Evolutionary conservation across 2,329 filamentous ascomycete genomes (phyloP), one percentile per base, ranked within the genome.

Genomic region (Neonectria coccinea): DNA sequence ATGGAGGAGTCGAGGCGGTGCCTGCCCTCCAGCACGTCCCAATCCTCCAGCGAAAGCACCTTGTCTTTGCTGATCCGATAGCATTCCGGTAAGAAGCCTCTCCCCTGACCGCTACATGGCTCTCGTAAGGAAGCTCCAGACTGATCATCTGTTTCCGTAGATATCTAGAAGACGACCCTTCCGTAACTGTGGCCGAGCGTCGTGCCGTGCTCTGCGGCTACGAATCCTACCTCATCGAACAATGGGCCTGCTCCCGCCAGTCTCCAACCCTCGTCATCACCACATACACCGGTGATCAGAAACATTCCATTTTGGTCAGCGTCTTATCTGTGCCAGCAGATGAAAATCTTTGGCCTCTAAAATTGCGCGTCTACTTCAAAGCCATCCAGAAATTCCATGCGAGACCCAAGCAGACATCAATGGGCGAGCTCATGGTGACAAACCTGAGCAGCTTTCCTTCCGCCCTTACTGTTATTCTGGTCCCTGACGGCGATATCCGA

Each of bases 391-490:
- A 97, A 75, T 95, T 91, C 72, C 92, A 97, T 83, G 93, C 94
- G 1, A 87, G 93, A 45, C 89, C 90, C 36, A 93, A 92, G 76
- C 90, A 97, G 56, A 97, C 95, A 0, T 84, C 88, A 1, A 81
- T 97, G 14, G 96, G 96, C 6, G 91, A 91, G 65, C 81, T 98
- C 65, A 97, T 97, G 92, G 91, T 97, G 62, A 98, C 96, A 5
- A 97, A 97, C 76, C 83, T 98, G 31, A 95, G 92, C 79, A 91
- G 90, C 67, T 97, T 99, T 68, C 95, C 96, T 3, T 97, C 94
- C 0, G 92, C 93, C 0, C 83, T 98, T 66, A 97, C 93, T 0
- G 93, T 97, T n/a, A 97, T 98, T 62, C 85, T 91, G 1, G 90
- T 98, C 0, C 94, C 94, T 0, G 91, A 93, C 59, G 96, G 96